Percentiles rank a stretch among this genome's conserved stretches.
phyloP scores from a whole-genome alignment of 257 asterid genomes.

The Solanum bukasovii region DNA sequence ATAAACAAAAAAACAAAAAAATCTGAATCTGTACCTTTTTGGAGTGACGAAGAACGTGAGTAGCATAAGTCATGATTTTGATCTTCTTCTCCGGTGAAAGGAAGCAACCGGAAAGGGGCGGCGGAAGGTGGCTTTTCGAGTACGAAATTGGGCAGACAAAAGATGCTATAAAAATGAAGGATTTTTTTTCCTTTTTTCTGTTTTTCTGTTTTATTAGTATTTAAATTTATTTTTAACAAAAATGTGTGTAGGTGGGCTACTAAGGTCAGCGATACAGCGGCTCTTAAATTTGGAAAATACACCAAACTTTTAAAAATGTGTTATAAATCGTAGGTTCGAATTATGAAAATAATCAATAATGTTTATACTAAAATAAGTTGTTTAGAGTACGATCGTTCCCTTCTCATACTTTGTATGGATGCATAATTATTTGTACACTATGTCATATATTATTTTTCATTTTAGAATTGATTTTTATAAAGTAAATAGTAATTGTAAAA shows the following conservation, averaged over 20 bases:
- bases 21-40: conserved; percentile 30
- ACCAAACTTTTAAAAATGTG: neutral
- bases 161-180: neutral
- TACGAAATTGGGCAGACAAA: neutral
- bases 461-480: too few species aligned
- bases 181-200: neutral
- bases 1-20: neutral
- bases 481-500: neutral
- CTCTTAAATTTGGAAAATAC: neutral
- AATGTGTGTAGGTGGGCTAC: neutral
- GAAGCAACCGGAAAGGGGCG: neutral
- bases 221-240: neutral
- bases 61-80: conserved; percentile 31
- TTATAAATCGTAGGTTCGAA: too few species aligned
- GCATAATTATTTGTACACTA: neutral
- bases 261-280: neutral
- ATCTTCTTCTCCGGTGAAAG: neutral
- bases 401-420: neutral
- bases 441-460: neutral
- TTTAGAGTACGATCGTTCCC: too few species aligned
- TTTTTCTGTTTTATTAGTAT: neutral
- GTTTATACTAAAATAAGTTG: too few species aligned
- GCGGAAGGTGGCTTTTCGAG: conserved; percentile 3
- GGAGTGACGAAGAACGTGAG: conserved; percentile 55
- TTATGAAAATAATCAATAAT: too few species aligned